phyloP scores from a whole-genome alignment of 2,329 filamentous ascomycete species.

The Fulvia fulva region DNA sequence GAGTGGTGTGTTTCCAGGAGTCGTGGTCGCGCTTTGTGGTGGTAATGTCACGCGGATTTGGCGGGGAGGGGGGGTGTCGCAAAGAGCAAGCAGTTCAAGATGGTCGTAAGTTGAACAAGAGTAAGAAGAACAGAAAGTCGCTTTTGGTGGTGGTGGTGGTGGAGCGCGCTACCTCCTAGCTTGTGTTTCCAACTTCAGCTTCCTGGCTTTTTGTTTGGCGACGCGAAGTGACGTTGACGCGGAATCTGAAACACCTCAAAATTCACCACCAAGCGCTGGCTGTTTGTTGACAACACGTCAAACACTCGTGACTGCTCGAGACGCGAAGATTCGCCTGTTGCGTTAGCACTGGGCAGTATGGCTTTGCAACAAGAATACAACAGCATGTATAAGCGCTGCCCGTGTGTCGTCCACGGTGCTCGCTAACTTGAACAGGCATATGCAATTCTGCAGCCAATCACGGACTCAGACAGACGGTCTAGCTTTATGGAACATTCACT shows the following conservation, averaged over 20 bases:
- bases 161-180: no score
- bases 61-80: no score
- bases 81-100: neutral
- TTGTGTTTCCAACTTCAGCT: neutral
- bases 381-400: neutral
- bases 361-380: neutral
- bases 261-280: no score
- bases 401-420: neutral
- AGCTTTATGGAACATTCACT: neutral
- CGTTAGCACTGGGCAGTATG: neutral
- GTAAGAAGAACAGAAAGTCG: neutral
- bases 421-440: neutral
- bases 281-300: neutral
- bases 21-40: neutral
- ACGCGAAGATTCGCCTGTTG: neutral
- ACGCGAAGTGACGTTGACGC: neutral
- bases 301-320: neutral
- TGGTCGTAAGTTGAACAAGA: neutral
- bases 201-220: neutral
- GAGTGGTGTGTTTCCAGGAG: neutral
- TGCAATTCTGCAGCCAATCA: neutral
- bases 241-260: no score
- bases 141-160: neutral
- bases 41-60: no score
- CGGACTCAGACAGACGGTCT: neutral